Evolutionary conservation across 176 grass and related monocot species (phyloP), one percentile per base, ranked within the genome.

Genomic region (Ensete glaucum): DNA sequence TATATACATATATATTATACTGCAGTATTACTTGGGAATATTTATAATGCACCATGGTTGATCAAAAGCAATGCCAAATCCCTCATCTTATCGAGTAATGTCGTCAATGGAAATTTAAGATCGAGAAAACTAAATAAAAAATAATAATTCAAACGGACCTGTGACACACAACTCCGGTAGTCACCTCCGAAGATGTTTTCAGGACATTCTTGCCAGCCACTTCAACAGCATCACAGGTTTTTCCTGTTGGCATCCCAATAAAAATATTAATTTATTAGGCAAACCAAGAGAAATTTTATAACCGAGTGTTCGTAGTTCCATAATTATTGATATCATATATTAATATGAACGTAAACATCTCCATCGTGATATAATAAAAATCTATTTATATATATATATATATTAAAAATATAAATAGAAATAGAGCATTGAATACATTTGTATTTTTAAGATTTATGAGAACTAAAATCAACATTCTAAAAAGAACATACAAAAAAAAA

Each of bases 201-300:
- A 98, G 80, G 74, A 98, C 95, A 73, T 98, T 98, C 78, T 91
- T 98, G 56, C 95, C 90, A 24, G 95, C 89, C 8, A 85, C 90
- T 81, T 98, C 95, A 14, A 82, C 84, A 71, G 95, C 95, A 85
- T 98, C 95, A 48, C 95, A 98, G 29, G 91, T 80, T 91, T 89
- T 93, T 16, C 88, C 90, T 93, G 78, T 50, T 83, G 6, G 9
- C 11, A 68, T 72, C 71, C 70, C 11, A 20, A 66, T 1, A 63
- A 69, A 8, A 16, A 62, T 9, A 20, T 62, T 15, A 62, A 17
- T 62, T 43, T 62, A 19, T 62, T n/a, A 8, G 15, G 57, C 2
- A 20, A 19, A 62, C 6, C 21, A 62, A 15, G 34, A 43, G 34
- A 43, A 43, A 23, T 23, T 23, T 23, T 23, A 43, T 43, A 43